phyloP scores from a whole-genome alignment of 805 yeast genomes.

The Hanseniaspora thailandica region DNA sequence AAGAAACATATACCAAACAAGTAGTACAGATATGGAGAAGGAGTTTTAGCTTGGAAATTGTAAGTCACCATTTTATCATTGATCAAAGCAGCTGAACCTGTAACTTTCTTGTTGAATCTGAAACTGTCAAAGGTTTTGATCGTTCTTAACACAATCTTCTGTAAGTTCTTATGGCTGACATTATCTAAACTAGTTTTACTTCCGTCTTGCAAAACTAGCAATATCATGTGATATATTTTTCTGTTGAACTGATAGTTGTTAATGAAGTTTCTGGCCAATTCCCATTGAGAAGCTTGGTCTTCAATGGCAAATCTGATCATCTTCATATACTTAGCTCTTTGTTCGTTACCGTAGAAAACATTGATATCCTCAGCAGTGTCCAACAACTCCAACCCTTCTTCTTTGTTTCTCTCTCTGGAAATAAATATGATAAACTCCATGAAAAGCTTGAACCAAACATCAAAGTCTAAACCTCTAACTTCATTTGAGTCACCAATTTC shows the following conservation, averaged over 20 bases:
- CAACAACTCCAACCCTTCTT: constrained; percentile 56
- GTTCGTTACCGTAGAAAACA: constrained; percentile 60
- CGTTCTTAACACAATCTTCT: constrained; percentile 80
- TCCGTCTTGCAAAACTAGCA: constrained; percentile 48
- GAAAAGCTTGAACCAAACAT: constrained; percentile 75
- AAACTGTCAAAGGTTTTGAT: constrained; percentile 77
- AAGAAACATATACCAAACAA: constrained; percentile 72
- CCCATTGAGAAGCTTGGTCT: constrained; percentile 45
- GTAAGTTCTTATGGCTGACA: constrained; percentile 70
- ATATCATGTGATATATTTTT: constrained; percentile 51
- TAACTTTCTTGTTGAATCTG: constrained; percentile 39
- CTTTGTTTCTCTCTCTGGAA: constrained; percentile 45
- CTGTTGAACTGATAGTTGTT: constrained; percentile 67
- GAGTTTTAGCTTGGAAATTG: constrained; percentile 30
- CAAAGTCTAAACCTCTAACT: constrained; percentile 65
- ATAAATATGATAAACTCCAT: constrained; percentile 65
- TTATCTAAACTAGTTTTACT: constrained; percentile 49
- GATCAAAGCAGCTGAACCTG: constrained; percentile 69
- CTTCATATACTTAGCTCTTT: constrained; percentile 46
- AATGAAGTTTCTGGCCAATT: constrained; percentile 50
- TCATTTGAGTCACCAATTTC: constrained; percentile 40
- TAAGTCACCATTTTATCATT: constrained; percentile 35
- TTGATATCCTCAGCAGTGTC: constrained; percentile 67
- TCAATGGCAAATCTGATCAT: constrained; percentile 57
- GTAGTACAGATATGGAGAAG: constrained; percentile 57